A percentile compares a stretch with the other conserved stretches of the same genome.
phyloP scores from a whole-genome alignment of 2,329 filamentous ascomycete genomes.

The Pezicula carpinea region DNA sequence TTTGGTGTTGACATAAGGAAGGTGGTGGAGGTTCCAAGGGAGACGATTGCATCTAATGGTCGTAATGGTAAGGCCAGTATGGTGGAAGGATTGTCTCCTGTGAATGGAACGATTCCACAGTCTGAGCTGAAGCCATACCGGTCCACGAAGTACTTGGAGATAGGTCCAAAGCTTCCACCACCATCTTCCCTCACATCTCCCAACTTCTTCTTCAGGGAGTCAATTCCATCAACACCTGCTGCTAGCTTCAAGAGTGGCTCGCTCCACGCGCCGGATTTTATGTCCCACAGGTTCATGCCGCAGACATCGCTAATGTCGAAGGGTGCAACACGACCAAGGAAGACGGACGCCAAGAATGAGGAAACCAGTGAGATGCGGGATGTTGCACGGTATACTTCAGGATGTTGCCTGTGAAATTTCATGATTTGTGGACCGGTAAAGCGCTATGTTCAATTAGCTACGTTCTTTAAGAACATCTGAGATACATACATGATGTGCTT shows the following conservation, averaged over 20 bases:
- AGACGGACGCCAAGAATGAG: conserved; percentile 87
- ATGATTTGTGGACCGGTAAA: conserved; percentile 98
- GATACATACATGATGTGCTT: conserved; percentile 67
- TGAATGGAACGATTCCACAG: conserved; percentile 80
- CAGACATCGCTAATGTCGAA: conserved; percentile 93
- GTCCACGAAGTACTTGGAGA: conserved; percentile 73
- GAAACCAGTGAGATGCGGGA: conserved; percentile 88
- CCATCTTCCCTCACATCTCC: conserved; percentile 78
- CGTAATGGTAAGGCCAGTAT: conserved; percentile 87
- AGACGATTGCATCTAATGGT: conserved; percentile 88
- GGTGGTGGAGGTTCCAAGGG: conserved; percentile 89
- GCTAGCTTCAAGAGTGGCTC: conserved; percentile 70
- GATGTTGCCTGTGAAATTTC: conserved; percentile 74
- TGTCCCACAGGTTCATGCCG: conserved; percentile 96
- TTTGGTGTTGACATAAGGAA: conserved; percentile 96
- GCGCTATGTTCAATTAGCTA: conserved; percentile 46
- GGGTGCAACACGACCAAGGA: conserved; percentile 79
- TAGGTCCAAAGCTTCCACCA: conserved; percentile 68
- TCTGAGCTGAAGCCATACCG: conserved; percentile 73
- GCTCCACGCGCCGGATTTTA: conserved; percentile 68
- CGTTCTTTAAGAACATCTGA: neutral
- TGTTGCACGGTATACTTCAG: conserved; percentile 75
- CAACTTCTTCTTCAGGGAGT: conserved; percentile 70
- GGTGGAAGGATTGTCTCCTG: conserved; percentile 93
- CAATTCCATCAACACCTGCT: conserved; percentile 53